Conservation (phyloP, 805 yeast genomes). For the Torulaspora franciscae region DNA sequence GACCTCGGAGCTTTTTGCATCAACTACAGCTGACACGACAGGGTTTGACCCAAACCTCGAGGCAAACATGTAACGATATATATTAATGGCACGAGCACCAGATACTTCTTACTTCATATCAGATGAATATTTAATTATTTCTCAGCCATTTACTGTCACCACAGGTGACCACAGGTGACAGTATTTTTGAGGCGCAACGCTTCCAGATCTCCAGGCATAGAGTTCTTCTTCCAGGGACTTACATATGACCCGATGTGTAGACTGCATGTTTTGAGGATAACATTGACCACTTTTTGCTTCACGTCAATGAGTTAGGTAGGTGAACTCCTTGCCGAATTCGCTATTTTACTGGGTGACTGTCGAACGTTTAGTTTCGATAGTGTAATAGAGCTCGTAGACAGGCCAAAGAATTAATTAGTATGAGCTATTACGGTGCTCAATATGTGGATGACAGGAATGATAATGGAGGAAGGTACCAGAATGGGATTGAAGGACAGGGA, state of each 20-base stretch:
- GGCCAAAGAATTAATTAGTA: background rate
- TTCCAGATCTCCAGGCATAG: background rate
- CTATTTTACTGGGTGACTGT: no score
- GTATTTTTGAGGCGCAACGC: background rate
- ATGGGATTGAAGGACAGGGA: background rate
- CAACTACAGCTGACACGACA: conserved; percentile 14
- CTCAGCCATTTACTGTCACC: background rate
- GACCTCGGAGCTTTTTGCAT: conserved; percentile 18
- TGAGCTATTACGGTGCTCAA: conserved; percentile 2
- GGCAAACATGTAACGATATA: conserved; percentile 15
- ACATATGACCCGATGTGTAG: background rate
- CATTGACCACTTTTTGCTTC: no score
- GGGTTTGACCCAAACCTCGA: conserved; percentile 26
- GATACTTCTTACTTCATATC: background rate
- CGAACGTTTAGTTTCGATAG: no score
- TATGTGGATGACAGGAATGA: background rate
- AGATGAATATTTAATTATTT: background rate
- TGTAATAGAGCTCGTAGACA: no score
- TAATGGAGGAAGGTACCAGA: background rate
- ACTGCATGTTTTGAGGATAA: background rate
- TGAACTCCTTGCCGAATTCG: no score
- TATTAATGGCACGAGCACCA: background rate
- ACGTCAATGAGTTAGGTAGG: no score
- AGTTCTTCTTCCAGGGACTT: background rate
- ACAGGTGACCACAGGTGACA: no score